phyloP scores from a whole-genome alignment of 2,329 filamentous ascomycete genomes.

The Fusarium sulawesiense region DNA sequence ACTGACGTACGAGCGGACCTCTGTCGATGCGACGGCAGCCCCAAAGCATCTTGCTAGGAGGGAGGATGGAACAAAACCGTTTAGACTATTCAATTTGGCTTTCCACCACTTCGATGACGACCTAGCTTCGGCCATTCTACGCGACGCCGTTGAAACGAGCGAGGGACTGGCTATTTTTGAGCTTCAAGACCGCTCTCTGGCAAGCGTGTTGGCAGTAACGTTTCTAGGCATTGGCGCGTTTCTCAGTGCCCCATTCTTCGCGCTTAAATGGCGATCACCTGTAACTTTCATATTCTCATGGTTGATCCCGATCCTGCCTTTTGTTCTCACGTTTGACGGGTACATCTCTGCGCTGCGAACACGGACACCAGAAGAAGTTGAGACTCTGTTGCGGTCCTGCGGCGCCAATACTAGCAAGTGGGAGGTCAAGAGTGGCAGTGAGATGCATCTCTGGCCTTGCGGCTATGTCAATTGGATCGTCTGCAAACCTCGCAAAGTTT shows the following conservation, averaged over 20 bases:
- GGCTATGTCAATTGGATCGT: slow-evolving; percentile 66
- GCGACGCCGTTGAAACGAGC: slow-evolving; percentile 71
- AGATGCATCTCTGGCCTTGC: slow-evolving; percentile 62
- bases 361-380: slow-evolving; percentile 73
- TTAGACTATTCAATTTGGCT: slow-evolving; percentile 77
- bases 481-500: slow-evolving; percentile 52
- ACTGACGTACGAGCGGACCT: slow-evolving; percentile 68
- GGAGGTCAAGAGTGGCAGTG: slow-evolving; percentile 61
- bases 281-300: slow-evolving; percentile 74
- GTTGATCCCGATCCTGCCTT: slow-evolving; percentile 72
- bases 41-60: slow-evolving; percentile 61
- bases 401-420: slow-evolving; percentile 58
- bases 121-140: slow-evolving; percentile 69
- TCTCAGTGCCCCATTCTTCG: slow-evolving; percentile 63
- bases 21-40: slow-evolving; percentile 73
- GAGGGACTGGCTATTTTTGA: slow-evolving; percentile 79
- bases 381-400: slow-evolving; percentile 66
- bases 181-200: slow-evolving; percentile 73
- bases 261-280: slow-evolving; percentile 63
- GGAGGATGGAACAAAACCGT: slow-evolving; percentile 62
- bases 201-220: slow-evolving; percentile 64
- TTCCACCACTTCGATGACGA: slow-evolving; percentile 82
- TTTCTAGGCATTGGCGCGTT: slow-evolving; percentile 65
- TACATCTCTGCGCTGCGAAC: slow-evolving; percentile 74
- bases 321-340: slow-evolving; percentile 76